Conservation (phyloP, 306 rosid species). For the Vicia villosa region DNA sequence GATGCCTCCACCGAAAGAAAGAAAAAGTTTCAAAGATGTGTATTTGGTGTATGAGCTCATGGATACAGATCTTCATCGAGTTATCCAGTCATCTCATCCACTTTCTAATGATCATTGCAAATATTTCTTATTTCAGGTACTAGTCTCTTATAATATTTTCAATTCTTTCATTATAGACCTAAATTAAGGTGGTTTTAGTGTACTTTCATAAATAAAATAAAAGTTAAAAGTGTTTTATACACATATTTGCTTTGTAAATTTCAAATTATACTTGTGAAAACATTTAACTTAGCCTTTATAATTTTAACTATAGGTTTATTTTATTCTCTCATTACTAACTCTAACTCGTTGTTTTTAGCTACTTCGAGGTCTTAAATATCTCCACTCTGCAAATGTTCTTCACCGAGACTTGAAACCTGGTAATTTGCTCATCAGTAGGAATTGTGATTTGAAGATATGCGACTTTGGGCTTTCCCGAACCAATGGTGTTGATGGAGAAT, state of each 20-base stretch:
- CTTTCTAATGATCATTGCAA: constrained; percentile 82
- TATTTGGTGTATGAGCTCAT: too few species aligned
- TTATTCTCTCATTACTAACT: constrained; percentile 26
- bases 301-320: too few species aligned
- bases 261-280: too few species aligned
- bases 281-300: too few species aligned
- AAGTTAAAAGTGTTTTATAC: too few species aligned
- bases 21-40: constrained; percentile 70
- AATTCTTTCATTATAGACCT: constrained; percentile 19
- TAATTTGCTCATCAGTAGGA: constrained; percentile 79
- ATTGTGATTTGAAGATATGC: constrained; percentile 82
- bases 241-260: too few species aligned
- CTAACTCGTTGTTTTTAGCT: too few species aligned
- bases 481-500: constrained; percentile 58
- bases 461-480: constrained; percentile 91
- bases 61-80: too few species aligned
- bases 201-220: too few species aligned
- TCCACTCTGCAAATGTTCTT: constrained; percentile 84
- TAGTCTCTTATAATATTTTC: constrained; percentile 9
- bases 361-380: constrained; percentile 84
- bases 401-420: constrained; percentile 96
- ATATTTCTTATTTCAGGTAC: constrained; percentile 83
- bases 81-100: constrained; percentile 72
- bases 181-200: too few species aligned
- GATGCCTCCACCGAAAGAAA: constrained; percentile 77